Conservation (phyloP, 2,329 filamentous ascomycete genomes). For the Phialophora verrucosa region DNA sequence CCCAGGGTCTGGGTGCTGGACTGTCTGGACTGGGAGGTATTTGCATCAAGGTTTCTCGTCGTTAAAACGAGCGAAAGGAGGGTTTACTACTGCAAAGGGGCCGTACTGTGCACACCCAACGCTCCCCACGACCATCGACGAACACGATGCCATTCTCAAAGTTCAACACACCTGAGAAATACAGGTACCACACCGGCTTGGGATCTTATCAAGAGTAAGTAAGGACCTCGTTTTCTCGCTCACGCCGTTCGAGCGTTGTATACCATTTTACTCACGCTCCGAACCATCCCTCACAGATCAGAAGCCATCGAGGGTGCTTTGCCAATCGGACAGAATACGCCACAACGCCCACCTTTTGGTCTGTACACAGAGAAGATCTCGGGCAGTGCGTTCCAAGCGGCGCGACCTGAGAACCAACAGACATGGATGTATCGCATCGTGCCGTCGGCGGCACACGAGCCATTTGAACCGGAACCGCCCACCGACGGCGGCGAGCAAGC, state of each 20-base stretch:
- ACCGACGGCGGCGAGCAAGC: constrained; percentile 49
- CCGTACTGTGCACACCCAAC: neutral
- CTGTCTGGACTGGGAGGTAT: neutral
- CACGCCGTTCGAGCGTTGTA: neutral
- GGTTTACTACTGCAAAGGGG: neutral
- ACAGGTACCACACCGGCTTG: constrained; percentile 79
- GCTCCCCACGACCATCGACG: neutral
- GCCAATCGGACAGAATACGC: constrained; percentile 77
- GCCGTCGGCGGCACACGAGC: constrained; percentile 65
- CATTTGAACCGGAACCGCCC: constrained; percentile 52
- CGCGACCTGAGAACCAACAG: constrained; percentile 70
- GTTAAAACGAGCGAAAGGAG: neutral
- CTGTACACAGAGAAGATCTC: constrained; percentile 82
- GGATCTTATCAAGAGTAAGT: constrained; percentile 74
- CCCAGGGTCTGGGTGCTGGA: neutral
- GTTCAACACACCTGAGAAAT: constrained; percentile 68
- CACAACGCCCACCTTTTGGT: constrained; percentile 76
- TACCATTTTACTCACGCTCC: neutral
- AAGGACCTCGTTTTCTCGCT: neutral
- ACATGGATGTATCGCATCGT: constrained; percentile 74
- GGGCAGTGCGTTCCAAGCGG: constrained; percentile 72
- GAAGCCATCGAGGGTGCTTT: constrained; percentile 79
- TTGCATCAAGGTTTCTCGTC: neutral
- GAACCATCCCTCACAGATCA: constrained; percentile 57
- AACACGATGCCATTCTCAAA: constrained; percentile 64